Conservation (phyloP, 768 basidiomycete genomes). For the Chlorophyllum brunneum region DNA sequence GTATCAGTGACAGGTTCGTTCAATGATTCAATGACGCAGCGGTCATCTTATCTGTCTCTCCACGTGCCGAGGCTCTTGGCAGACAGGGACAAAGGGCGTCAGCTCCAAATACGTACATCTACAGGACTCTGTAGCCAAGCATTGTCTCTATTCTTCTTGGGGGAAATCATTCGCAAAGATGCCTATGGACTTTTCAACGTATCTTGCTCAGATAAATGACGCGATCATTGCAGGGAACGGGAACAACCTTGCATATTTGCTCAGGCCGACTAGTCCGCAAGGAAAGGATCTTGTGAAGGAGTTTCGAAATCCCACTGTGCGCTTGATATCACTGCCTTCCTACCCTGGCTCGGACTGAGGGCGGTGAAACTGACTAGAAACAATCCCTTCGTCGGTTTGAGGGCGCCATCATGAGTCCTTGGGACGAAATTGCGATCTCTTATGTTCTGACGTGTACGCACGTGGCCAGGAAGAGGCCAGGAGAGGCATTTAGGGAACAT, state of each 20-base stretch:
- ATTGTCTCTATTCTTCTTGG: neutral
- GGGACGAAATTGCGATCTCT: slow-evolving; percentile 85
- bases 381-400: slow-evolving; percentile 44
- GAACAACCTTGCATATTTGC: slow-evolving; percentile 65
- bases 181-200: slow-evolving; percentile 58
- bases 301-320: slow-evolving; percentile 54
- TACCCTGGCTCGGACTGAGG: neutral
- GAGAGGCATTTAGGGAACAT: slow-evolving; percentile 80
- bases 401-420: slow-evolving; percentile 66
- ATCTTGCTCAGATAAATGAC: slow-evolving; percentile 55
- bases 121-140: neutral
- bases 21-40: neutral
- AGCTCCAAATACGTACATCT: neutral
- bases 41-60: neutral
- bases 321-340: slow-evolving; percentile 1
- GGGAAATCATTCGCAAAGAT: slow-evolving; percentile 23
- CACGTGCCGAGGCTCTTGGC: neutral
- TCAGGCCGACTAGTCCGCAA: slow-evolving; percentile 74
- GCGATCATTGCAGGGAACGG: slow-evolving; percentile 63
- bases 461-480: slow-evolving; percentile 60
- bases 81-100: neutral
- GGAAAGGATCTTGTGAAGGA: slow-evolving; percentile 74
- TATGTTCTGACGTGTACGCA: slow-evolving; percentile 75
- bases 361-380: slow-evolving; percentile 26
- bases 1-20: neutral